phyloP scores from a whole-genome alignment of 208 protist genomes.

The Wallacemonas sp. region DNA sequence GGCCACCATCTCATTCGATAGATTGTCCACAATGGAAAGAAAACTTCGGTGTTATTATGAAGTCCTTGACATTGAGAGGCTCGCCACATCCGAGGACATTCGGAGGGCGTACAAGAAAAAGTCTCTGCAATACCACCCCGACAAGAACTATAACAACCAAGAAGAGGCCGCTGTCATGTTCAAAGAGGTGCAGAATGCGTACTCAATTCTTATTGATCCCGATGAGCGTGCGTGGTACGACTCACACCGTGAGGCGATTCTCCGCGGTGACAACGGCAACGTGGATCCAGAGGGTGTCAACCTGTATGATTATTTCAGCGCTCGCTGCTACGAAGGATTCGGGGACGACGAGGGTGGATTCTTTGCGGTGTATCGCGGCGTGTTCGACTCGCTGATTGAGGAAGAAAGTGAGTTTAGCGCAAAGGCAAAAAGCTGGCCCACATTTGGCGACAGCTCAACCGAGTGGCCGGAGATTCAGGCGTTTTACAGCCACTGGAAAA shows the following conservation, averaged over 20 bases:
- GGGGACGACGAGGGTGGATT: conserved; percentile 77
- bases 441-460: conserved; percentile 67
- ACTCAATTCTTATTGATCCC: conserved; percentile 82
- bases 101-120: conserved; percentile 86
- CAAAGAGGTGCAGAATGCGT: conserved; percentile 91
- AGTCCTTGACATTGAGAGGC: conserved; percentile 77
- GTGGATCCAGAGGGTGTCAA: conserved; percentile 70
- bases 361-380: conserved; percentile 74
- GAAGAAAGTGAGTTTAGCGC: conserved; percentile 67
- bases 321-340: conserved; percentile 78
- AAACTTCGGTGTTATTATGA: conserved; percentile 88
- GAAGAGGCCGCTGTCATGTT: conserved; percentile 75
- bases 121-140: conserved; percentile 86
- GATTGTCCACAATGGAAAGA: conserved; percentile 23
- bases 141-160: conserved; percentile 88
- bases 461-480: conserved; percentile 59
- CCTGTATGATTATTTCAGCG: conserved; percentile 84
- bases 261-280: conserved; percentile 58
- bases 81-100: conserved; percentile 80
- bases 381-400: conserved; percentile 75
- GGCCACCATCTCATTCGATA: too few relatives aligned
- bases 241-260: conserved; percentile 82
- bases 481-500: conserved; percentile 88
- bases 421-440: conserved; percentile 60
- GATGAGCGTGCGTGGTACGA: conserved; percentile 91